Base-by-base conservation (phyloP, 495 filamentous ascomycete genomes). In the Penicillium crystallinum region DNA sequence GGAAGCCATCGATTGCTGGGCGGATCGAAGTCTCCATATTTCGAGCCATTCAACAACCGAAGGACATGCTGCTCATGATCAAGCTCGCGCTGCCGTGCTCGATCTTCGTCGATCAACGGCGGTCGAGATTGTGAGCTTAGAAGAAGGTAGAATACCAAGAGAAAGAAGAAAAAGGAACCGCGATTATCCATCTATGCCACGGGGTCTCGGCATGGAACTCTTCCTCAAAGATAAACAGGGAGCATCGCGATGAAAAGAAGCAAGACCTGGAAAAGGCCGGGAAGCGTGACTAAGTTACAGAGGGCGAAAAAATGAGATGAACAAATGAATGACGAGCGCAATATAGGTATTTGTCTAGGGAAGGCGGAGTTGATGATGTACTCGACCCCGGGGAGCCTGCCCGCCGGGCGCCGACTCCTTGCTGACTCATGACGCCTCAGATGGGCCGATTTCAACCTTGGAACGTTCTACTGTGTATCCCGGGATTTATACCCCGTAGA, bases 11-110 rank as follows among this genome's bases (percentile, higher is more conserved):
- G 72, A 54, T 76, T 68, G 12, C 81, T 66, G 53, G 46, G 53
- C 4, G 84, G 79, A 49, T 84, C 66, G 52, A 93, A 88, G 65
- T 88, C 87, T 49, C 83, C 82, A 79, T 90, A 93, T 54, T 71
- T 70, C 17, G 89, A 86, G 54, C 73, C 79, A 60, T 89, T 89
- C 21, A 96, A 72, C 27, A 89, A 65, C 30, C 72, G 70, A 44
- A 90, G 78, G 38, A 81, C 81, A 53, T 79, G 67, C 50, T 76
- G 74, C 63, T 90, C 75, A 44, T 72, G 65, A 4, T 61, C 61
- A 43, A 80, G 63, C 55, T 71, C 71, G 8, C 63, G 60, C 49
- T 75, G 70, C 41, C 71, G 67, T 52, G 77, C 71, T 10, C 68
- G 68, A 52, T 73, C 68, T 56, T 78, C 75, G 52, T 73, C 68